Evolutionary conservation across 371 early-diverging fungal genomes (phyloP), one percentile per base, ranked within the genome.

Genomic region (Rhizopus sp.): DNA sequence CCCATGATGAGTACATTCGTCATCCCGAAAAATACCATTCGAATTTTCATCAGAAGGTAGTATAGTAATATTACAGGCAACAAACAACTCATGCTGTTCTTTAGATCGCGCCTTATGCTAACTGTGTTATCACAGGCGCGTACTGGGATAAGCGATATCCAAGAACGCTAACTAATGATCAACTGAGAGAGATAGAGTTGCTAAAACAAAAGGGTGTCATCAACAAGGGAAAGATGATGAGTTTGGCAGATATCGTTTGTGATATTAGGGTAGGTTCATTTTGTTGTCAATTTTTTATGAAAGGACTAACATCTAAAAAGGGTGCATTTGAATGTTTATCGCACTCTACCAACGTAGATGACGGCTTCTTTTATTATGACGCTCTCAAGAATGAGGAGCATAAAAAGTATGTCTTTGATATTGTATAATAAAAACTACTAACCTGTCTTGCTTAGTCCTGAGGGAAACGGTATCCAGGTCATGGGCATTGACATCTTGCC

Each of bases 401-500:
- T 74, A 74, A 88, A 63, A 76, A 92, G 84, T 83, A 78, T 55
- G 69, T 51, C n/a, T 41, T 46, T 17, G 32, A 9, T 55, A 3
- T 34, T 47, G 6, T 34, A 35, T 49, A 53, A 45, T 37, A 44
- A 39, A 48, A 23, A 12, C 39, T 41, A 5, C 17, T 41, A 35
- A 34, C 4, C 23, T 23, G 23, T 32, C 40, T 35, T 15, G 7
- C 47, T 15, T 60, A 86, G 88, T 62, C 79, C 88, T 13, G 92
- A 91, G 63, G 87, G 81, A 7, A 68, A 80, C 7, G 98, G 98
- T 29, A 84, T 94, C 23, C 94, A 94, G 69, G 88, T 97, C 64
- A 93, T 96, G 90, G 93, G 96, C 3, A 91, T 98, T 31, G 98
- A 98, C 67, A 98, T 94, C 59, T 74, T 98, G 37, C 98, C 98